Percentiles rank a stretch among this genome's conserved stretches.
Conservation (phyloP, 257 asterid genomes). For the Galeopsis tetrahit region DNA sequence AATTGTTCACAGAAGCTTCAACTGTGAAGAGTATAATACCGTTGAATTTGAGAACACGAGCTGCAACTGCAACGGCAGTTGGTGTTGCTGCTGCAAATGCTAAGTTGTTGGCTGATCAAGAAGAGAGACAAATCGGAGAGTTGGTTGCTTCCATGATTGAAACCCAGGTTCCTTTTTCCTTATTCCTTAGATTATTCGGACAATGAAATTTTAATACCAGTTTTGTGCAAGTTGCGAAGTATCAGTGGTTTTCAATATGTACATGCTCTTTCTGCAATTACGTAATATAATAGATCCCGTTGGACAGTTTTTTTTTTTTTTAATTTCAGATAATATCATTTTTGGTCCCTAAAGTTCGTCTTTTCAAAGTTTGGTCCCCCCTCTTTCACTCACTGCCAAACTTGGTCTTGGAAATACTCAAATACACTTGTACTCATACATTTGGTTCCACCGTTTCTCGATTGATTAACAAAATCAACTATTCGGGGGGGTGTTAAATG, state of each 20-base stretch:
- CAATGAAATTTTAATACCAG: background rate
- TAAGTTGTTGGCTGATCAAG: conserved; percentile 85
- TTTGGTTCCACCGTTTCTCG: too few relatives aligned
- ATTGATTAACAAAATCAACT: too few relatives aligned
- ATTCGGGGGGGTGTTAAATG: too few relatives aligned
- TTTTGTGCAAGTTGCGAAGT: background rate
- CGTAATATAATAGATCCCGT: too few relatives aligned
- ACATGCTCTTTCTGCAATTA: too few relatives aligned
- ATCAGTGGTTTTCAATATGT: background rate
- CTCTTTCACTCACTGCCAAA: too few relatives aligned
- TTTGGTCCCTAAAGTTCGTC: too few relatives aligned
- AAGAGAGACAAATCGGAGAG: conserved; percentile 80
- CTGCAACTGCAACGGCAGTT: conserved; percentile 88
- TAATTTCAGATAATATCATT: too few relatives aligned
- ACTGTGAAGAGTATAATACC: conserved; percentile 62
- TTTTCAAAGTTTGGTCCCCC: too few relatives aligned
- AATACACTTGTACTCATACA: too few relatives aligned
- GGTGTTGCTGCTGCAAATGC: conserved; percentile 96
- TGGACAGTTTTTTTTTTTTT: too few relatives aligned
- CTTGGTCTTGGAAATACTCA: too few relatives aligned
- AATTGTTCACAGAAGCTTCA: conserved; percentile 43
- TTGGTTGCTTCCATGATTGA: conserved; percentile 71
- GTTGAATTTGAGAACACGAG: conserved; percentile 70
- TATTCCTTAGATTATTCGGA: background rate
- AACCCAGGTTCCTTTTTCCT: conserved; percentile 61